A percentile compares a stretch with the other conserved stretches of the same genome.
Evolutionary conservation across 78 protist species (phyloP).

Genomic region (Chrysochromulina parva): DNA sequence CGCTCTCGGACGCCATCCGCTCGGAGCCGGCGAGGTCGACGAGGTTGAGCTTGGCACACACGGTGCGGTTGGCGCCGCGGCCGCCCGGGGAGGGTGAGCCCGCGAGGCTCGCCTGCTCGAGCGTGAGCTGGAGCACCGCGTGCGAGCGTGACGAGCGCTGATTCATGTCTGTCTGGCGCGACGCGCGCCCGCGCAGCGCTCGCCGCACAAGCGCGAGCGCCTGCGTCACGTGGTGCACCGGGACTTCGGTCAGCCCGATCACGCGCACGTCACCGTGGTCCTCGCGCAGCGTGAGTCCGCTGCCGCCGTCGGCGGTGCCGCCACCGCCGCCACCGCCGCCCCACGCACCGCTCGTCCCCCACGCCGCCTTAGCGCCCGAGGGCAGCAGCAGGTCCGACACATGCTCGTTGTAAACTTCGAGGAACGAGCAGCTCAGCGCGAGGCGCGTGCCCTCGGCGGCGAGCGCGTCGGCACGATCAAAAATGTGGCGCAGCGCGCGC

Average conservation of each 20-base stretch:
- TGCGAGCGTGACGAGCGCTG: slow-evolving; percentile 35
- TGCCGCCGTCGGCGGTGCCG: neutral
- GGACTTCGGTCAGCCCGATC: neutral
- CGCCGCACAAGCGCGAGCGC: neutral
- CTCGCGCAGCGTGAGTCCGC: neutral
- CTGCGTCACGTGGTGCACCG: neutral
- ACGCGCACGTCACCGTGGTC: neutral
- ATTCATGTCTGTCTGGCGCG: neutral
- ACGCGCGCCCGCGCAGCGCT: neutral
- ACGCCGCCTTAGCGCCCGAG: neutral
- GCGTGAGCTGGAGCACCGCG: slow-evolving; percentile 26
- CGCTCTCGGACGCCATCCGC: neutral
- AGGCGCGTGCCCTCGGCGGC: neutral
- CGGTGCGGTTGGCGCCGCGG: neutral
- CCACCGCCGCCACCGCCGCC: neutral
- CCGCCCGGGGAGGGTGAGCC: neutral
- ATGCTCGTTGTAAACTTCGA: neutral
- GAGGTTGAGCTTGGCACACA: neutral
- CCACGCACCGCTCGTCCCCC: neutral
- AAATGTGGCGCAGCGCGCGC: neutral
- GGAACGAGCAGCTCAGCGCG: neutral
- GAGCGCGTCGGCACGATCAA: neutral
- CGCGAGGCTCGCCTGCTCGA: neutral
- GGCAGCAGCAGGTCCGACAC: neutral
- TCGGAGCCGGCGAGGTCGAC: slow-evolving; percentile 41